Percentiles rank a stretch among this genome's conserved stretches.
Evolutionary conservation across 1,139 yeast species (phyloP).

Genomic region (Sugiyamaella novakii): DNA sequence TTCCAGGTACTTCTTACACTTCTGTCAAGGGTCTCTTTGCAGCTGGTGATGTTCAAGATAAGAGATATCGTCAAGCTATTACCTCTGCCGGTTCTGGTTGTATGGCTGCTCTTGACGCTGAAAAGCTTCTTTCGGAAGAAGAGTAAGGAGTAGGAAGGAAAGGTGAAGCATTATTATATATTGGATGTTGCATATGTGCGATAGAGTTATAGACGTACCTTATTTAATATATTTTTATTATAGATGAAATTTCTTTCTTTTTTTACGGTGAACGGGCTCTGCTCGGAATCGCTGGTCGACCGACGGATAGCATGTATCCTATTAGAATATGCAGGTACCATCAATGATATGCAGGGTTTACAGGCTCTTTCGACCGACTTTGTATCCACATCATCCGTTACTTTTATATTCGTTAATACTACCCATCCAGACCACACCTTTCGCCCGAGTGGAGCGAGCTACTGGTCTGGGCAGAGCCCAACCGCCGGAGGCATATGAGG

Average conservation of each 20-base stretch:
- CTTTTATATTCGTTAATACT: too few species aligned
- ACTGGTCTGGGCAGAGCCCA: too few species aligned
- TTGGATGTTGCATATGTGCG: slow-evolving; percentile 9
- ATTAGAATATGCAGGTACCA: background rate
- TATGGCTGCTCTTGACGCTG: slow-evolving; percentile 98
- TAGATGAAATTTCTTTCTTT: background rate
- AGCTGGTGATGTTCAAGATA: slow-evolving; percentile 99
- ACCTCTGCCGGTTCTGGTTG: slow-evolving; percentile 99
- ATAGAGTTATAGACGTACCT: slow-evolving; percentile 9
- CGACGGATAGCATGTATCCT: too few species aligned
- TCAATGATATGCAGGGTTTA: too few species aligned
- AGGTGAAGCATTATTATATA: too few species aligned
- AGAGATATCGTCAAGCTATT: slow-evolving; percentile 96
- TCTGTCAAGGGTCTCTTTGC: slow-evolving; percentile 94
- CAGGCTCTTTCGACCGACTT: too few species aligned
- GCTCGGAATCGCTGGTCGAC: background rate
- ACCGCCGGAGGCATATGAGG: too few species aligned
- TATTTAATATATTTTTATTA: slow-evolving; percentile 1
- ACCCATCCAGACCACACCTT: too few species aligned
- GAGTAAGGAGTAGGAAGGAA: too few species aligned
- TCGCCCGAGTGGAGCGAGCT: too few species aligned
- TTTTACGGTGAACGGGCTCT: background rate
- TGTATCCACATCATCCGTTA: too few species aligned
- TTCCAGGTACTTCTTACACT: slow-evolving; percentile 85
- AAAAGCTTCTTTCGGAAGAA: slow-evolving; percentile 70